A percentile compares a stretch with the other conserved stretches of the same genome.
Evolutionary conservation across 2,329 filamentous ascomycete genomes (phyloP).

Genomic region (Westerdykella aurantiaca): DNA sequence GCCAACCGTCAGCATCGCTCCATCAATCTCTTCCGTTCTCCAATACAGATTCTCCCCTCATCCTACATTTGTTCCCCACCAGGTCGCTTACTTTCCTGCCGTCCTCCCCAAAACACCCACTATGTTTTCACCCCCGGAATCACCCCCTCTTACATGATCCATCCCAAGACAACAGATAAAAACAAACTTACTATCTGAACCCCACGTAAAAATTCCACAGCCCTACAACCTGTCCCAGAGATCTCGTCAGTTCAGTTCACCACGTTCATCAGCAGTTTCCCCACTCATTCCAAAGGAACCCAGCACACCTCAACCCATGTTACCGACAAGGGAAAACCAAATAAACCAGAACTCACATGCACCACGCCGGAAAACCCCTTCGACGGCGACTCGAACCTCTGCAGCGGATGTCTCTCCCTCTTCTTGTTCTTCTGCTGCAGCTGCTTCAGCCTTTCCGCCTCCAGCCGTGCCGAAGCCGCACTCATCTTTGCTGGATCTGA

Average conservation of each 20-base stretch:
- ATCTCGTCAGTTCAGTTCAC: neutral
- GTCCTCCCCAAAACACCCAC: too few species aligned
- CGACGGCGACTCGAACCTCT: constrained; percentile 61
- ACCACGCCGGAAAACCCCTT: constrained; percentile 57
- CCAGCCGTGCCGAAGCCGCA: too few species aligned
- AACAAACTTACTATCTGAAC: constrained; percentile 35
- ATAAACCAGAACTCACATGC: constrained; percentile 42
- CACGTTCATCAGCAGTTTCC: neutral
- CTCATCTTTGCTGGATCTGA: too few species aligned
- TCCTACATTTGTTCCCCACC: constrained; percentile 25
- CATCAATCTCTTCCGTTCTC: neutral
- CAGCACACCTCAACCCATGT: too few species aligned
- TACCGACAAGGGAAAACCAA: neutral
- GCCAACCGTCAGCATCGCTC: constrained; percentile 13
- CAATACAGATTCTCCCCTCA: constrained; percentile 8
- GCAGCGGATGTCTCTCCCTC: constrained; percentile 51
- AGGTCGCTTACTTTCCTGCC: too few species aligned
- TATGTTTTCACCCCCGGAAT: too few species aligned
- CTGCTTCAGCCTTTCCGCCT: too few species aligned
- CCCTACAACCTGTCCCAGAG: constrained; percentile 15
- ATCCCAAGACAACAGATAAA: constrained; percentile 9
- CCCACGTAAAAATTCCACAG: constrained; percentile 42
- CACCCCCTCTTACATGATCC: too few species aligned
- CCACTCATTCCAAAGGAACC: too few species aligned
- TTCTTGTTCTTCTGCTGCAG: too few species aligned